Percentiles rank a stretch among this genome's conserved stretches.
Conservation (phyloP, 352 stramenopile species). For the Paralagenidium karlingii region DNA sequence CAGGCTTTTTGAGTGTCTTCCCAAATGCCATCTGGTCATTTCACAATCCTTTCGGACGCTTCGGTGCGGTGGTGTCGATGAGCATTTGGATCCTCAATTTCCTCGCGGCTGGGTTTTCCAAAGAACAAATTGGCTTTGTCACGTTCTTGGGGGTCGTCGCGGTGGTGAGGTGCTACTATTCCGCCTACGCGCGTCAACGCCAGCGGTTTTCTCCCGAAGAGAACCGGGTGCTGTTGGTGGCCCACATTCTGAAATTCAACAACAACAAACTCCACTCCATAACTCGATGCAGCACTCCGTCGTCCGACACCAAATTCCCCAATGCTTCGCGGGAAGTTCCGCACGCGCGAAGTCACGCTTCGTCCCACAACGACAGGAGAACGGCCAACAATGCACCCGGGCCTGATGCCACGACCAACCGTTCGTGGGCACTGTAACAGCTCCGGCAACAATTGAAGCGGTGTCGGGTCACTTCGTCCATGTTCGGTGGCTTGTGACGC, state of each 20-base stretch:
- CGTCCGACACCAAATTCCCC: no score
- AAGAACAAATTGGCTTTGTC: slow-evolving; percentile 5
- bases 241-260: slow-evolving; percentile 15
- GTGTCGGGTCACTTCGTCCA: no score
- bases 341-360: no score
- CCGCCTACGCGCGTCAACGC: slow-evolving; percentile 9
- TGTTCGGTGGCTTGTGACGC: no score
- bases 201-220: slow-evolving; percentile 20
- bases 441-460: no score
- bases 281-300: no score
- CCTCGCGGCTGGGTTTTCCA: slow-evolving; percentile 14
- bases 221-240: slow-evolving; percentile 15
- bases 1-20: slow-evolving; percentile 10
- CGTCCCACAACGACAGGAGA: no score
- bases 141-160: slow-evolving; percentile 5
- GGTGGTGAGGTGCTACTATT: slow-evolving; percentile 10
- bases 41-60: slow-evolving; percentile 12
- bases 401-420: no score
- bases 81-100: slow-evolving; percentile 13
- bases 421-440: no score
- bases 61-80: slow-evolving; percentile 13
- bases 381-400: no score
- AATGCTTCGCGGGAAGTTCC: no score
- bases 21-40: slow-evolving; percentile 13
- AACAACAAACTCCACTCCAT: no score